phyloP scores from a whole-genome alignment of 164 flowering plant species.

The Sextonia rubra region DNA sequence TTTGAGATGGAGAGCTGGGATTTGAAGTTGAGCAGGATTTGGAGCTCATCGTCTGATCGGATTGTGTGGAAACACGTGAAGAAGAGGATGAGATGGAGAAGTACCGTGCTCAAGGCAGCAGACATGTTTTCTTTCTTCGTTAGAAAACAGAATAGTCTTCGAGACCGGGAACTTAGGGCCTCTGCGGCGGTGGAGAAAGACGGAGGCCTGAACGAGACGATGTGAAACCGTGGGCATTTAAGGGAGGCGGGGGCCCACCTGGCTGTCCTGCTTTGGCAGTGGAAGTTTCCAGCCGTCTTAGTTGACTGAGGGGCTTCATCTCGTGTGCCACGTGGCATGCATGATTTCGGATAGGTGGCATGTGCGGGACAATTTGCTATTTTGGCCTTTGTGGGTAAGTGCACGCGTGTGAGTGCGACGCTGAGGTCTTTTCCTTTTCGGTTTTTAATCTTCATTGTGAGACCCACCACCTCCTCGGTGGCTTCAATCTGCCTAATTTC shows the following conservation, averaged over 20 bases:
- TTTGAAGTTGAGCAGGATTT: conserved; percentile 40
- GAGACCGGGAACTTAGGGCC: neutral
- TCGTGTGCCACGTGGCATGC: neutral
- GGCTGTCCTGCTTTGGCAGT: neutral
- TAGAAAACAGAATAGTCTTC: neutral
- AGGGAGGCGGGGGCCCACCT: neutral
- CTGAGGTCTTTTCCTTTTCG: neutral
- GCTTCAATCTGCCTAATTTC: neutral
- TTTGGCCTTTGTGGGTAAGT: too few relatives aligned
- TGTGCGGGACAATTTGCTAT: neutral
- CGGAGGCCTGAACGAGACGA: too few relatives aligned
- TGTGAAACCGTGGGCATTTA: neutral
- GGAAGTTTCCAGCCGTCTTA: neutral
- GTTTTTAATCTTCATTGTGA: too few relatives aligned
- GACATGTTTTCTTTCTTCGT: too few relatives aligned
- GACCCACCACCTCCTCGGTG: neutral
- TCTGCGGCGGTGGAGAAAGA: neutral
- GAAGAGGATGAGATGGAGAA: conserved; percentile 5
- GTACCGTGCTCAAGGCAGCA: neutral
- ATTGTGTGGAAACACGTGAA: neutral
- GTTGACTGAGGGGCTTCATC: neutral
- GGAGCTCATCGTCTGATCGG: conserved; percentile 24
- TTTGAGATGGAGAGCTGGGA: conserved; percentile 19
- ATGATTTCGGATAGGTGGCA: neutral
- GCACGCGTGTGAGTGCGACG: neutral